phyloP scores from a whole-genome alignment of 2,329 filamentous ascomycete genomes.

The Arthrobotrys iridis region DNA sequence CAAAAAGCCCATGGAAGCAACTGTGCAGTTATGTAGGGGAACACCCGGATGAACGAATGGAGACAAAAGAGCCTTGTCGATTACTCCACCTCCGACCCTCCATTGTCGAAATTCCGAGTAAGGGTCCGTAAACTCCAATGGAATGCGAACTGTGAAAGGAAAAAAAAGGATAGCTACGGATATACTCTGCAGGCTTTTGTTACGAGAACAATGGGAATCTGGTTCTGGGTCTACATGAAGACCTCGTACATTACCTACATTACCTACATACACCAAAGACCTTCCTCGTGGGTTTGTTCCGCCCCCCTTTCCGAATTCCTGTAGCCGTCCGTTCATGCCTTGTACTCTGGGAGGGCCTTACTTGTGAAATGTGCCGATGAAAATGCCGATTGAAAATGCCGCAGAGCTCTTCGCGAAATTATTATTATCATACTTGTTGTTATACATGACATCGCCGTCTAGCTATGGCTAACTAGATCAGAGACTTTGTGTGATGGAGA shows the following conservation, averaged over 20 bases:
- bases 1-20: background rate
- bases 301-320: background rate
- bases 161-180: too few relatives aligned
- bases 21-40: background rate
- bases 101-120: background rate
- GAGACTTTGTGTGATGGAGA: background rate
- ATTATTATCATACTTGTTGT: slow-evolving; percentile 1
- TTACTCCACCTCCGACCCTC: slow-evolving; percentile 28
- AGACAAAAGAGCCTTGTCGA: slow-evolving; percentile 28
- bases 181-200: background rate
- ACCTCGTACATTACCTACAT: too few relatives aligned
- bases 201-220: slow-evolving; percentile 8
- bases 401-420: slow-evolving; percentile 28
- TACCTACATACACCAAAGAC: too few relatives aligned
- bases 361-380: background rate
- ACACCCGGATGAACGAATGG: background rate
- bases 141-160: too few relatives aligned
- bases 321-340: background rate
- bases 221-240: slow-evolving; percentile 2
- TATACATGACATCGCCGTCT: background rate
- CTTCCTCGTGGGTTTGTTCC: background rate
- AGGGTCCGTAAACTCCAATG: background rate
- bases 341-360: background rate
- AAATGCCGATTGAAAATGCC: slow-evolving; percentile 29
- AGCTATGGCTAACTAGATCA: background rate